These are phyloP conservation scores for Vaccinium myrtillus DNA, from an alignment of 148 eudicot species.

Conservation along the genomic window DNA sequence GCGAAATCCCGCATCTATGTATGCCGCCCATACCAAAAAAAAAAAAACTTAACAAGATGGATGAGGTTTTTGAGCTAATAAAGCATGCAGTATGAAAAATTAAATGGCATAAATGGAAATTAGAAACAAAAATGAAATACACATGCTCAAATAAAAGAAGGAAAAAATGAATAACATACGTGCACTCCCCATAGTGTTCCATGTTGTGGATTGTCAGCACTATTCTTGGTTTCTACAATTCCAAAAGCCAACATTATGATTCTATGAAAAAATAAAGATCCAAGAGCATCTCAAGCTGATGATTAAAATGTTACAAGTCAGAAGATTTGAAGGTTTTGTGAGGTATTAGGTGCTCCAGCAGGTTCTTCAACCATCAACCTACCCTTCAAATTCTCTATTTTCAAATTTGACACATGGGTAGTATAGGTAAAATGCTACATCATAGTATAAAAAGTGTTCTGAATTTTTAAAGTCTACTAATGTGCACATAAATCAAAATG, in stretches of 20 bases:
- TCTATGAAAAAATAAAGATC: not conserved
- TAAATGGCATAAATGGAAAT: not conserved
- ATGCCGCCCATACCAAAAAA: not conserved
- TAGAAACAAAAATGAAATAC: not conserved
- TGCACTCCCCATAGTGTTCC: conserved; percentile 94
- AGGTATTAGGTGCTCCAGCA: not conserved
- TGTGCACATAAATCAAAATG: no score
- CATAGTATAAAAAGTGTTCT: not conserved
- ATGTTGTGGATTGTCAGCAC: conserved; percentile 92
- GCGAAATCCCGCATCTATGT: not conserved
- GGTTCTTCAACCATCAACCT: not conserved
- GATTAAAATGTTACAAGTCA: not conserved
- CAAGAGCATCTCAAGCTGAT: not conserved
- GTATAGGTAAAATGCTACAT: not conserved
- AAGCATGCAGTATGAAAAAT: not conserved
- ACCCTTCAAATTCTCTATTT: not conserved
- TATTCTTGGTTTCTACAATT: conserved; percentile 69
- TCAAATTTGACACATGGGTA: no score
- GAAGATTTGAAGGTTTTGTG: not conserved
- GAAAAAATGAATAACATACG: conserved; percentile 36
- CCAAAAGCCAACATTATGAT: conserved; percentile 23
- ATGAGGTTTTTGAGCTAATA: conserved; percentile 2
- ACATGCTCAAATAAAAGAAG: not conserved
- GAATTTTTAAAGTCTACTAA: not conserved
- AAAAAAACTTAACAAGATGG: not conserved